These are phyloP conservation scores for Colletotrichum somersetense DNA, from an alignment of 2,329 filamentous ascomycete genomes.

Conservation along the genomic window DNA sequence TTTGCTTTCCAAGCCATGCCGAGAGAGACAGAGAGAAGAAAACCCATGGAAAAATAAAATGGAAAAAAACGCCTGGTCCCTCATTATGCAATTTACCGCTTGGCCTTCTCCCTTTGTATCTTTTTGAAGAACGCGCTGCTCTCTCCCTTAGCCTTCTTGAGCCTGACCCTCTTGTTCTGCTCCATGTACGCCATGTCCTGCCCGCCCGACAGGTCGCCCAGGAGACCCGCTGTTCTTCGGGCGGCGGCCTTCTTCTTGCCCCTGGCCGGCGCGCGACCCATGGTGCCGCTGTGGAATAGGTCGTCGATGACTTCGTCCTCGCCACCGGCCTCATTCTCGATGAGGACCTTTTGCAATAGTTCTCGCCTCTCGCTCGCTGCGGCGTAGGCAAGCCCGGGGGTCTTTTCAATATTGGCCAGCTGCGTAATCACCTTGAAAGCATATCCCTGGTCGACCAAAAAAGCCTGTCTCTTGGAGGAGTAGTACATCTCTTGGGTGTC, in stretches of 20 bases:
- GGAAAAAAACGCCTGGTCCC: conserved; percentile 8
- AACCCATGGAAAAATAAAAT: neutral
- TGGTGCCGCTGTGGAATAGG: conserved; percentile 56
- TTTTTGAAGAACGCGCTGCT: conserved; percentile 76
- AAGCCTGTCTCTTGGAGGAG: conserved; percentile 95
- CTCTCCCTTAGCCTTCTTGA: conserved; percentile 73
- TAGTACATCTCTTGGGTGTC: conserved; percentile 99
- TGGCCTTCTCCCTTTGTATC: conserved; percentile 68
- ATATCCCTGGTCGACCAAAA: conserved; percentile 97
- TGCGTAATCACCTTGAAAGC: conserved; percentile 99
- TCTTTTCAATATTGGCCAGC: conserved; percentile 88
- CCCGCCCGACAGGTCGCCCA: conserved; percentile 89
- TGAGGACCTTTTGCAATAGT: conserved; percentile 87
- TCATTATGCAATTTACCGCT: conserved; percentile 37
- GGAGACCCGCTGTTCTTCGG: conserved; percentile 83
- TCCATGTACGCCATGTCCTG: conserved; percentile 98
- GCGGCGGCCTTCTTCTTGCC: conserved; percentile 68
- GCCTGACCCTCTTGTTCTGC: conserved; percentile 79
- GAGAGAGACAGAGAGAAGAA: conserved; percentile 12
- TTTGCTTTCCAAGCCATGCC: conserved; percentile 9
- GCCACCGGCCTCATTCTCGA: conserved; percentile 83
- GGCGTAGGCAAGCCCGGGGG: conserved; percentile 83
- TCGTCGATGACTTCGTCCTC: conserved; percentile 81
- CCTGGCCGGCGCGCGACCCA: conserved; percentile 58
- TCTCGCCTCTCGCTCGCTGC: conserved; percentile 85